A percentile compares a stretch with the other conserved stretches of the same genome.
phyloP scores from a whole-genome alignment of 1,139 yeast genomes.

The Kodamaea derodonti region DNA sequence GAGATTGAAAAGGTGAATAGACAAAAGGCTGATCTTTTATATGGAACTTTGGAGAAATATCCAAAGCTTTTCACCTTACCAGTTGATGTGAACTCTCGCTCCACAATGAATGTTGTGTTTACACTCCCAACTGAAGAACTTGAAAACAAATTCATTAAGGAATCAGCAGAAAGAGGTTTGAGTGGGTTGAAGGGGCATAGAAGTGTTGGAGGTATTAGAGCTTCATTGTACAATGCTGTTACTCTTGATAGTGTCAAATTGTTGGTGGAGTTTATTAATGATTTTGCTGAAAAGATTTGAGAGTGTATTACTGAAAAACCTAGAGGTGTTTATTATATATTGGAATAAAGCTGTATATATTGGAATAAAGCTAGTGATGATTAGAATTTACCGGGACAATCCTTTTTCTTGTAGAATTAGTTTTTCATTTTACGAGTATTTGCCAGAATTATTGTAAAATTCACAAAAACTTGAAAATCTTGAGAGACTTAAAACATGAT shows the following conservation, averaged over 20 bases:
- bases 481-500: too few species aligned
- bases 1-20: constrained; percentile 56
- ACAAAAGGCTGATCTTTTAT: constrained; percentile 58
- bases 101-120: constrained; percentile 92
- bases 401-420: too few species aligned
- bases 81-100: constrained; percentile 61
- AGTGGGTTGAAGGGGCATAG: constrained; percentile 92
- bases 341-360: too few species aligned
- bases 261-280: constrained; percentile 55
- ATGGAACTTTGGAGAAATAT: constrained; percentile 59
- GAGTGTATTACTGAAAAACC: too few species aligned
- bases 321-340: too few species aligned
- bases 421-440: too few species aligned
- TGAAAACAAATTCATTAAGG: constrained; percentile 65
- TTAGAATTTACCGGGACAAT: too few species aligned
- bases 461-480: too few species aligned
- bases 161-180: constrained; percentile 50
- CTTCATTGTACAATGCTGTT: constrained; percentile 89
- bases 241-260: constrained; percentile 57
- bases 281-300: constrained; percentile 61
- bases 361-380: too few species aligned
- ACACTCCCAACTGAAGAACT: constrained; percentile 59
- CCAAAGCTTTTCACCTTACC: constrained; percentile 65
- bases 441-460: too few species aligned
- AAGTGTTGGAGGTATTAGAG: constrained; percentile 96